Conservation (phyloP, 148 eudicot genomes). For the Rhododendron kiyosumense region DNA sequence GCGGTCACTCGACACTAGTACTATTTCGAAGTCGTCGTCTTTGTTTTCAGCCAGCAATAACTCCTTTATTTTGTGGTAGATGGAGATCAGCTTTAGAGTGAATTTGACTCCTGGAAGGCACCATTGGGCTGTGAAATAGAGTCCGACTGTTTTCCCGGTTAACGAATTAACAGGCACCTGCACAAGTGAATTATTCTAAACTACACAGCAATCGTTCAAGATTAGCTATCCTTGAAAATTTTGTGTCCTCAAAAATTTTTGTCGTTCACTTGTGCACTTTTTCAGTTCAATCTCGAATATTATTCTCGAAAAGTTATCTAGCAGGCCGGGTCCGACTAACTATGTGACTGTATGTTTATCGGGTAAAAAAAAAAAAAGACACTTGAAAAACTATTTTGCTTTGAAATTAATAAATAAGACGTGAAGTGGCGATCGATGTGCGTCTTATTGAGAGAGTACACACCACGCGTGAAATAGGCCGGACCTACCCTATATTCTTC, state of each 20-base stretch:
- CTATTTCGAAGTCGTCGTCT: conserved; percentile 45
- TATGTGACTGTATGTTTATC: background rate
- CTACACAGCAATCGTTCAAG: background rate
- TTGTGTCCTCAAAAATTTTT: background rate
- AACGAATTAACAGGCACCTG: background rate
- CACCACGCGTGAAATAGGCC: background rate
- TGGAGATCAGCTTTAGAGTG: conserved; percentile 52
- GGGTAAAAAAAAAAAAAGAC: no score
- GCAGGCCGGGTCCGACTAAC: background rate
- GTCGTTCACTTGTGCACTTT: background rate
- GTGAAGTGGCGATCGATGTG: background rate
- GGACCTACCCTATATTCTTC: background rate
- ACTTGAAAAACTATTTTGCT: background rate
- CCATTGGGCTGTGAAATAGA: conserved; percentile 73
- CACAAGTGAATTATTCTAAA: background rate
- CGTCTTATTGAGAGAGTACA: no score
- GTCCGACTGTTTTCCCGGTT: conserved; percentile 60
- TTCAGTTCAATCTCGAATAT: background rate
- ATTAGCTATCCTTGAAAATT: background rate
- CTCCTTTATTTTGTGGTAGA: conserved; percentile 53
- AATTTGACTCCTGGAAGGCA: conserved; percentile 54
- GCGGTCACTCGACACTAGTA: conserved; percentile 49
- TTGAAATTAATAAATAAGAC: background rate
- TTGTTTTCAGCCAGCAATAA: conserved; percentile 8
- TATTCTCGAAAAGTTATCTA: background rate